Conservation (phyloP, 2,329 filamentous ascomycete genomes). For the Fonsecaea multimorphosa region DNA sequence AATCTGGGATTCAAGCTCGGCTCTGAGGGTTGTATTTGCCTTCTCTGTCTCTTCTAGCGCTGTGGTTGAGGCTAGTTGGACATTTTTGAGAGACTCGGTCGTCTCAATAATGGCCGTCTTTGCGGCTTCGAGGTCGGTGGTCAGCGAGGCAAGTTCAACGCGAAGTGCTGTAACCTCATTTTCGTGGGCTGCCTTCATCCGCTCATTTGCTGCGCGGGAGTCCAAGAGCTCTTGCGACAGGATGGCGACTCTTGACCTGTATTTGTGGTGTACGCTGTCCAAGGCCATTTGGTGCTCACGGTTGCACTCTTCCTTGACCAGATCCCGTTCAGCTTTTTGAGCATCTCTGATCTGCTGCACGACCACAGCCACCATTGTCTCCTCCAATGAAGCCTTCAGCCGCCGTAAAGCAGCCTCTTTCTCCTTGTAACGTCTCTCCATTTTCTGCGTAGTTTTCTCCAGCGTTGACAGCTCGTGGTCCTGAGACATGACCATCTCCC, state of each 20-base stretch:
- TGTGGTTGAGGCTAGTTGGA: slow-evolving; percentile 28
- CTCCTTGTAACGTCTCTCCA: slow-evolving; percentile 37
- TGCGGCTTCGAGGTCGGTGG: slow-evolving; percentile 32
- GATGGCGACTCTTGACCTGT: slow-evolving; percentile 35
- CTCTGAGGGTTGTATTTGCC: slow-evolving; percentile 28
- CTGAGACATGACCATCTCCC: slow-evolving; percentile 30
- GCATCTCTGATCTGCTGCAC: slow-evolving; percentile 37
- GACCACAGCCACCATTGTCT: slow-evolving; percentile 35
- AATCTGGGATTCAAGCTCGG: slow-evolving; percentile 74
- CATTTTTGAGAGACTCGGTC: slow-evolving; percentile 27
- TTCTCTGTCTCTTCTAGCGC: slow-evolving; percentile 33
- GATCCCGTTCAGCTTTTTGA: slow-evolving; percentile 32
- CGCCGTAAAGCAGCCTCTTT: slow-evolving; percentile 33
- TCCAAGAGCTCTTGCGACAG: slow-evolving; percentile 33
- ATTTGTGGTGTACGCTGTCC: slow-evolving; percentile 35
- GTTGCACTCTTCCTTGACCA: slow-evolving; percentile 27
- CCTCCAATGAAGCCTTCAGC: slow-evolving; percentile 33
- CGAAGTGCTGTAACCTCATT: slow-evolving; percentile 28
- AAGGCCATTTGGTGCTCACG: slow-evolving; percentile 26
- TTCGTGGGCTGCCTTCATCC: slow-evolving; percentile 28
- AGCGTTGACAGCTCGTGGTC: slow-evolving; percentile 32
- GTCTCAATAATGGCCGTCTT: slow-evolving; percentile 32
- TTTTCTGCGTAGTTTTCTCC: slow-evolving; percentile 42
- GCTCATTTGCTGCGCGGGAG: slow-evolving; percentile 27
- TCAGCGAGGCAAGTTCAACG: slow-evolving; percentile 25